phyloP scores from a whole-genome alignment of 2,329 filamentous ascomycete species.

The Alternaria gaisen region DNA sequence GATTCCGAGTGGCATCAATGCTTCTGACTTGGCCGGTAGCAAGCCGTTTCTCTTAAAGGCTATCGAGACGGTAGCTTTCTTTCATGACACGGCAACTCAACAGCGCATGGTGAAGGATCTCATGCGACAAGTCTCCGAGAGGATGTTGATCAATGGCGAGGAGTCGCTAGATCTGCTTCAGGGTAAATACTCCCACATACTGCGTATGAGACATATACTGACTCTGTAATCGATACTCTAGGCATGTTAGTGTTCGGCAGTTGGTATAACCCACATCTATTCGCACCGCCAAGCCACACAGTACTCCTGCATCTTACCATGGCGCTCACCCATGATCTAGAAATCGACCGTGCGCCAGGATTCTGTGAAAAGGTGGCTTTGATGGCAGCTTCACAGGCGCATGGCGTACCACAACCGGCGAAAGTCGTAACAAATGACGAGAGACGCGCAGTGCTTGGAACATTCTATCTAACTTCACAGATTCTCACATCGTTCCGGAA shows the following conservation, averaged over 20 bases:
- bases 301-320: slow-evolving; percentile 20
- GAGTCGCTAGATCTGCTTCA: slow-evolving; percentile 9
- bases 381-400: slow-evolving; percentile 9
- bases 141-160: not conserved
- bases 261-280: slow-evolving; percentile 19
- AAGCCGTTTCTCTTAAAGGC: no score
- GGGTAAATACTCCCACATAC: not conserved
- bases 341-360: slow-evolving; percentile 9
- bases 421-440: slow-evolving; percentile 16
- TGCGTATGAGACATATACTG: not conserved
- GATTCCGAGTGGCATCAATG: no score
- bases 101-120: no score
- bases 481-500: not conserved
- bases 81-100: no score
- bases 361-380: slow-evolving; percentile 13
- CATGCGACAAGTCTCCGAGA: not conserved
- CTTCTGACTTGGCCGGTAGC: no score
- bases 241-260: slow-evolving; percentile 13
- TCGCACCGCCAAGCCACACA: slow-evolving; percentile 8
- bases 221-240: not conserved
- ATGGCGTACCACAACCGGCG: slow-evolving; percentile 10
- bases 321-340: slow-evolving; percentile 15
- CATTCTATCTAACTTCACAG: slow-evolving; percentile 14
- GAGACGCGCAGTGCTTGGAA: slow-evolving; percentile 11
- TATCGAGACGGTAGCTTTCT: no score